Conservation (phyloP, 768 basidiomycete species). For the Hericium erinaceus region DNA sequence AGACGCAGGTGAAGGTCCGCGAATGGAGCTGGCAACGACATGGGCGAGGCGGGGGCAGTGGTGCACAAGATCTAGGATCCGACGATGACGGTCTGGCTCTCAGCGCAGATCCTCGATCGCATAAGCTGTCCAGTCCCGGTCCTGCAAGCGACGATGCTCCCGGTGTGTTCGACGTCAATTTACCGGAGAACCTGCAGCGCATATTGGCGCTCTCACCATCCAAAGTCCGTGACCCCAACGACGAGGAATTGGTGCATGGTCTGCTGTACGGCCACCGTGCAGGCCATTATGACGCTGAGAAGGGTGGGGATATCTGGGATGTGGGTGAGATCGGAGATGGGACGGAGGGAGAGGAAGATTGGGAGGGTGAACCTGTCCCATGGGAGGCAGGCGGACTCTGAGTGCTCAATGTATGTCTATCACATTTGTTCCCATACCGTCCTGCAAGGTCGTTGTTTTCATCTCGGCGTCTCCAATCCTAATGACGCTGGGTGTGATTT, state of each 20-base stretch:
- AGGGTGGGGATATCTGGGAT: slow-evolving; percentile 70
- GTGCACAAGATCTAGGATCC: not conserved
- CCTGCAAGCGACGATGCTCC: slow-evolving; percentile 23
- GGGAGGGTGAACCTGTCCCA: slow-evolving; percentile 77
- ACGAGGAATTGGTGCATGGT: slow-evolving; percentile 40
- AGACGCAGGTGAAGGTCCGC: slow-evolving; percentile 19
- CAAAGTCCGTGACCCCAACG: slow-evolving; percentile 17
- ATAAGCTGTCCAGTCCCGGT: slow-evolving; percentile 8
- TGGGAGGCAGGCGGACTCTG: slow-evolving; percentile 77
- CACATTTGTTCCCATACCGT: slow-evolving; percentile 12
- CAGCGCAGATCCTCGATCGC: slow-evolving; percentile 7
- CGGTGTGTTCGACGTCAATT: slow-evolving; percentile 40
- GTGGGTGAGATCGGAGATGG: slow-evolving; percentile 52
- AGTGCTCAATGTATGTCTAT: slow-evolving; percentile 13
- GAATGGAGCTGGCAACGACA: slow-evolving; percentile 19
- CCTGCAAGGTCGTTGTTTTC: not conserved
- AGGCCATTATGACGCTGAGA: slow-evolving; percentile 49
- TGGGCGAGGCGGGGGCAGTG: not conserved
- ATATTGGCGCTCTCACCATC: slow-evolving; percentile 53
- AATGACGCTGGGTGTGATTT: not conserved
- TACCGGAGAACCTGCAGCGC: slow-evolving; percentile 57
- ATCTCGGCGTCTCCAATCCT: slow-evolving; percentile 3
- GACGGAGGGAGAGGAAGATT: slow-evolving; percentile 27
- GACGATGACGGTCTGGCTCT: not conserved
- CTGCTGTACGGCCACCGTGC: slow-evolving; percentile 51